phyloP scores from a whole-genome alignment of 176 grass and related monocot genomes.

The Thinopyrum elongatum region DNA sequence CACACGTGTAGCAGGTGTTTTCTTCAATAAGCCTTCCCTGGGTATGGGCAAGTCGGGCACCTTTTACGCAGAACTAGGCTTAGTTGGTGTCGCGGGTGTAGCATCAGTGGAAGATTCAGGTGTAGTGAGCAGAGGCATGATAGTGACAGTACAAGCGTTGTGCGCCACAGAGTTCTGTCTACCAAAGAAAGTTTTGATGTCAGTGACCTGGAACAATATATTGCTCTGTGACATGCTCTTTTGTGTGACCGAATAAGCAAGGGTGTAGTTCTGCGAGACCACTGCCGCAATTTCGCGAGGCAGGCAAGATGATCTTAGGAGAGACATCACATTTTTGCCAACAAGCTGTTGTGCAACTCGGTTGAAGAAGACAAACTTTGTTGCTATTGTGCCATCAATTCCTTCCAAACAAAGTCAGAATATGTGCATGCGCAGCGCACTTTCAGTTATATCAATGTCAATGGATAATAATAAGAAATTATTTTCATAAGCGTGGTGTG shows the following conservation, averaged over 20 bases:
- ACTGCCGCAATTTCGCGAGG: background rate
- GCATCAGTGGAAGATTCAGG: no score
- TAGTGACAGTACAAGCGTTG: background rate
- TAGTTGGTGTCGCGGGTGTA: no score
- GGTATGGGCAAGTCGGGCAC: no score
- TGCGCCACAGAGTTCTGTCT: background rate
- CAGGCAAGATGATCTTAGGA: background rate
- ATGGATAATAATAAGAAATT: no score
- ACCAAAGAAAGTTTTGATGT: background rate
- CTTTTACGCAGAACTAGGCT: no score
- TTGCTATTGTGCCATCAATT: no score
- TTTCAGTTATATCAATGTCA: no score
- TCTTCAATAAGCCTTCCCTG: no score
- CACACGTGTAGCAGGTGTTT: no score
- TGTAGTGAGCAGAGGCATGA: background rate
- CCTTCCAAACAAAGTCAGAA: no score
- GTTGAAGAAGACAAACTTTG: background rate
- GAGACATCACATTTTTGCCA: background rate
- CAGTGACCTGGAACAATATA: background rate
- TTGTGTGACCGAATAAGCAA: background rate
- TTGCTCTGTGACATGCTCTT: background rate
- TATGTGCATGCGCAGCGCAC: no score
- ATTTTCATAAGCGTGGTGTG: no score
- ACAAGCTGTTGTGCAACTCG: background rate
- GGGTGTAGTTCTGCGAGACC: background rate